Base-by-base conservation (phyloP, 116 monocot genomes). In the Trichopus zeylanicus region DNA sequence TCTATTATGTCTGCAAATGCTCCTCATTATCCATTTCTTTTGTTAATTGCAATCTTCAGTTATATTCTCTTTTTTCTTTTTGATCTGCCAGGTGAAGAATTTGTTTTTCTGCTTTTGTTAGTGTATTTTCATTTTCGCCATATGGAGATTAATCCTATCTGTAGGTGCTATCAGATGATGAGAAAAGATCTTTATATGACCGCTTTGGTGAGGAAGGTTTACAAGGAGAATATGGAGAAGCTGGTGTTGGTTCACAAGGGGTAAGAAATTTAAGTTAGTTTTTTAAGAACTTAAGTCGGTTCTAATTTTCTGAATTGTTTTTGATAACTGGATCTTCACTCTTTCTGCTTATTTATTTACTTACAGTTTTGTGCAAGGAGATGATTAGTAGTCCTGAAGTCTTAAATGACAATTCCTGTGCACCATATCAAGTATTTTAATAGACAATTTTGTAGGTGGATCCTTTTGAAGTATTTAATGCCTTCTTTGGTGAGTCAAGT, bases 161-260 rank as follows among this genome's bases (percentile, higher is more conserved):
- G 31, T 84, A 97, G 91, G 87, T 97, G 23, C 80, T 97, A 67
- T 97, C 97, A 77, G 97, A 97, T 78, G 66, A 77, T 64, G 97
- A 91, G 5, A 97, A 87, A 73, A 84, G 82, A 85, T 81, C 84
- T 67, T 64, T 91, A 51, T 97, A 97, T 82, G 91, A 97, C 66
- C 87, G 69, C 18, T 85, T 75, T 69, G 97, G 97, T 62, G 87
- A 97, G 63, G 73, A 48, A 46, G 87, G 84, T 60, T 66, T 81
- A 57, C 78, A 77, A 26, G 82, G 77, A 59, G 79, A 83, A 26
- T 76, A 73, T 69, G 77, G 64, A 56, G 79, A 64, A 38, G 61
- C 58, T 56, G 71, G 66, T 70, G 53, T 61, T 79, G 62, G 53
- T 65, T 26, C 83, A 26, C 67, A 84, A 52, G 81, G 81, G 78